Evolutionary conservation across 2,329 filamentous ascomycete species (phyloP), one percentile per base, ranked within the genome.

Genomic region (Ophiostoma perfectum): DNA sequence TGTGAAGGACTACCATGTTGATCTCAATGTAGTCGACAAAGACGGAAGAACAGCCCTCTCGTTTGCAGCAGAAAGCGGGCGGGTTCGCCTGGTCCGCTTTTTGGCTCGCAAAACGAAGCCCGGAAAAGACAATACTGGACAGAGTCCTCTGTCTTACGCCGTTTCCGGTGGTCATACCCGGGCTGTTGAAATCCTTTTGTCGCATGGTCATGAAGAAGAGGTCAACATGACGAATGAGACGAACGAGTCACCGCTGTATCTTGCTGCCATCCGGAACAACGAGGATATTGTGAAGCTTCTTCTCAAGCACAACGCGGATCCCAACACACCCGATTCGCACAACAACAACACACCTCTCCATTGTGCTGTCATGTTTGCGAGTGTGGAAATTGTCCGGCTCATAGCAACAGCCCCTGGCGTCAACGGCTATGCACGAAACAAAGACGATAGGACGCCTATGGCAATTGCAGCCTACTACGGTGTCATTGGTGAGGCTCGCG

Each of bases 271-370:
- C 14, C 14, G 41, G 5, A 62, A 41, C 38, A 41, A 62, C 9
- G 14, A 39, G 14, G 58, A 62, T 4, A 38, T 62, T 14, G 58
- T 62, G 27, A 62, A n/a, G 36, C 58, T 41, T 16, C 58, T 62
- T 41, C 11, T 62, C 36, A 41, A 62, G 58, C 36, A 62, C 38
- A 62, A 62, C 12, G 58, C 58, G 7, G 58, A 62, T n/a, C 58
- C 58, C 4, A 62, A 62, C 58, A 62, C 38, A 36, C 36, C 36
- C 4, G 58, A 62, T 36, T 39, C 27, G 38, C n/a, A 4, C 27
- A 4, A 8, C 58, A 39, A 62, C 14, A 62, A 62, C 12, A 62
- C 58, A 39, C 36, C 58, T 8, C 58, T 62, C 8, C 58, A 62
- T 7, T 16, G 36, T n/a, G 58, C 58, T n/a, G 58, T 62, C 11